phyloP scores from a whole-genome alignment of 2,329 filamentous ascomycete species.

The Cercospora sesami region DNA sequence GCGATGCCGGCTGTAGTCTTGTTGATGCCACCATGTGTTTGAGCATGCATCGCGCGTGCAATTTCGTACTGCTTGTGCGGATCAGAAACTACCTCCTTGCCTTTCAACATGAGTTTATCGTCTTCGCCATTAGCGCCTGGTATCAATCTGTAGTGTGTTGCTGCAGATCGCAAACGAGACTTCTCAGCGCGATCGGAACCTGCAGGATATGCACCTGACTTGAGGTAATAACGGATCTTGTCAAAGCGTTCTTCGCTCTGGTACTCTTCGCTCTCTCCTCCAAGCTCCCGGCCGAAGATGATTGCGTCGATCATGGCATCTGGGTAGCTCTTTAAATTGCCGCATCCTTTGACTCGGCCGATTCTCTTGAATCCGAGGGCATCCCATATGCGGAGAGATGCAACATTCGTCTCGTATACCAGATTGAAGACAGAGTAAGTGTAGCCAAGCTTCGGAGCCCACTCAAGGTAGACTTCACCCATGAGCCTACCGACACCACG shows the following conservation, averaged over 20 bases:
- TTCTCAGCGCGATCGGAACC: conserved; percentile 95
- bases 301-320: conserved; percentile 52
- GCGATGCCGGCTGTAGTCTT: conserved; percentile 95
- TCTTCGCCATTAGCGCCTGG: conserved; percentile 50
- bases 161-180: conserved; percentile 86
- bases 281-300: conserved; percentile 62
- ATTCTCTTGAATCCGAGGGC: conserved; percentile 90
- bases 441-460: conserved; percentile 66
- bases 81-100: conserved; percentile 94
- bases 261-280: conserved; percentile 71
- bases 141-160: conserved; percentile 87
- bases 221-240: conserved; percentile 97
- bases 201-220: conserved; percentile 87
- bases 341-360: conserved; percentile 65
- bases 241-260: conserved; percentile 96
- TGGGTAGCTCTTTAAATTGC: conserved; percentile 51
- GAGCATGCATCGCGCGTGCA: conserved; percentile 71
- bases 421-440: conserved; percentile 92
- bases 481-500: conserved; percentile 53
- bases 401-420: conserved; percentile 91
- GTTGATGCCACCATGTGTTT: conserved; percentile 89
- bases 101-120: conserved; percentile 91
- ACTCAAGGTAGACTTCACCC: conserved; percentile 55
- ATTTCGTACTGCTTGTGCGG: conserved; percentile 89
- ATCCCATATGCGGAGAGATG: conserved; percentile 88